A percentile compares a stretch with the other conserved stretches of the same genome.
Evolutionary conservation across 2,329 filamentous ascomycete genomes (phyloP).

Genomic region (Fonsecaea multimorphosa): DNA sequence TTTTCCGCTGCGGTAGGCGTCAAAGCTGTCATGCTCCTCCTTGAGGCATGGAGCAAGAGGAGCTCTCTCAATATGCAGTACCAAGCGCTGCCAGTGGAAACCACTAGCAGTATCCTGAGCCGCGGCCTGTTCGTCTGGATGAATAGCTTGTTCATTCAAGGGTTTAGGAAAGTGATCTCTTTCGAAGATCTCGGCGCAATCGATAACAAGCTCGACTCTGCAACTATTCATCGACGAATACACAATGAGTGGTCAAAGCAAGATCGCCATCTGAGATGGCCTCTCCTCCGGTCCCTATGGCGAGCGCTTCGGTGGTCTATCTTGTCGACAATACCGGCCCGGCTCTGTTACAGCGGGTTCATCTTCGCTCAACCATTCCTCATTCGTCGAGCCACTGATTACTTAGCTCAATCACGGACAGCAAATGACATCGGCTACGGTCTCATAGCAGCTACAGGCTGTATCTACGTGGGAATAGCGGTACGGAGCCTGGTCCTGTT

Average conservation of each 20-base stretch:
- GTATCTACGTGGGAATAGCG: conserved; percentile 54
- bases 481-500: conserved; percentile 36
- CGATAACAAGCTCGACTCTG: conserved; percentile 4
- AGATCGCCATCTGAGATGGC: conserved; percentile 13
- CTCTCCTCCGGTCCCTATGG: conserved; percentile 19
- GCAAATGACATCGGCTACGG: conserved; percentile 44
- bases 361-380: conserved; percentile 56
- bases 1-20: conserved; percentile 42
- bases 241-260: background rate
- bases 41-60: conserved; percentile 56
- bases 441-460: conserved; percentile 50
- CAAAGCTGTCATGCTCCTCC: conserved; percentile 51
- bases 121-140: conserved; percentile 60
- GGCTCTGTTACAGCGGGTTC: conserved; percentile 50
- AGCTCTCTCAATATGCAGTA: conserved; percentile 48
- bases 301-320: conserved; percentile 19
- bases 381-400: conserved; percentile 46
- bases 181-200: conserved; percentile 2
- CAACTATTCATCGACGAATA: background rate
- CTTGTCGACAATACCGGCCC: conserved; percentile 31
- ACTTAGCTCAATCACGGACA: conserved; percentile 22
- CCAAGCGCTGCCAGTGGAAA: conserved; percentile 54
- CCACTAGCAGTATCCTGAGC: conserved; percentile 58
- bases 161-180: background rate
- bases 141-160: conserved; percentile 42